Base-by-base conservation (phyloP, 108 stramenopile species). In the Fragilariopsis cylindrus region DNA sequence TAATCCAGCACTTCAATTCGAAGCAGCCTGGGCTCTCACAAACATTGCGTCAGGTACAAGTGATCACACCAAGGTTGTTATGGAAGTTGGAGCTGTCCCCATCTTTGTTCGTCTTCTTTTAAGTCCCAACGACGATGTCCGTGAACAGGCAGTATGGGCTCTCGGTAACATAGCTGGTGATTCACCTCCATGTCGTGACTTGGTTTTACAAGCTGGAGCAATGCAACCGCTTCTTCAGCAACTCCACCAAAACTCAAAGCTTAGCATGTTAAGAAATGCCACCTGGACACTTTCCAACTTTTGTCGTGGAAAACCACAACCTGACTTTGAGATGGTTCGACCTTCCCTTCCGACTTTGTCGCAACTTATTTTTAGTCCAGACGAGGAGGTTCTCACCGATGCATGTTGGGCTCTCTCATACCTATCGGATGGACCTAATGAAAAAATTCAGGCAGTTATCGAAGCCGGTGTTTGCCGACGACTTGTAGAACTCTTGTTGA, bases 241-340 rank as follows among this genome's bases (percentile, higher is more conserved):
- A 81, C 85, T 98, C 48, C 89, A 92, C 71, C 87, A 91, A 75
- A 90, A 93, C 70, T 90, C 93, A 55, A 97, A 97, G 81, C 85
- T 98, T 58, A 83, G 87, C 74, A 98, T 98, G 98, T 90, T 98
- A 46, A 85, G 99, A 58, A 99, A 99, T 86, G 99, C 96, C 49
- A 98, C 98, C 7, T 99, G 99, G 99, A 97, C 98, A 8, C 85
- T 99, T 48, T 96, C 95, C 56, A 99, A 99, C 86, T 97, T 99
- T 76, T 99, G 99, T 85, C 84, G 99, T 41, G 98, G 99, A 21
- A 98, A 98, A 89, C 99, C 99, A 6, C 97, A 96, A 80, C 98
- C 99, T 8, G 87, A 96, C 66, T 98, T 99, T 82, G 90, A 96
- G 43, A 85, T 90, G 80, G 97, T 99, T 48, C 82, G 88, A 42